A percentile compares a stretch with the other conserved stretches of the same genome.
These are phyloP conservation scores for Yamadazyma oceani DNA, from an alignment of 1,139 yeast species.

Conservation along the genomic window DNA sequence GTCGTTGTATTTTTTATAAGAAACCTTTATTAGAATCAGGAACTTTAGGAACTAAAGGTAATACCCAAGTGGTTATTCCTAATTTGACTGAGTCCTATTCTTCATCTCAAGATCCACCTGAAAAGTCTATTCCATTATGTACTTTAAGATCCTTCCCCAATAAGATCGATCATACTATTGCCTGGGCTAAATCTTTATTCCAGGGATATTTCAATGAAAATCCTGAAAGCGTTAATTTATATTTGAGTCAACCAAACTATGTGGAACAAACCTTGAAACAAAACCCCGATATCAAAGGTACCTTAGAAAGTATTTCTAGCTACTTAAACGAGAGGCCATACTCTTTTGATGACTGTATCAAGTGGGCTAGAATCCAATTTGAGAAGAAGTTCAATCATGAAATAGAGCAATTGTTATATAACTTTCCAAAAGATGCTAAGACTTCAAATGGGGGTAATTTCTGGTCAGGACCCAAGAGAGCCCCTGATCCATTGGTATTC, in stretches of 20 bases:
- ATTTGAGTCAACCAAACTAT: constrained; percentile 87
- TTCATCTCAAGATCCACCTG: constrained; percentile 98
- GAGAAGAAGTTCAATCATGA: constrained; percentile 84
- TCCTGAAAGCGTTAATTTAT: constrained; percentile 89
- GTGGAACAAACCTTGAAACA: constrained; percentile 90
- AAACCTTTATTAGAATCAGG: constrained; percentile 95
- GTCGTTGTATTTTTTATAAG: constrained; percentile 90
- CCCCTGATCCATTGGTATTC: constrained; percentile 81
- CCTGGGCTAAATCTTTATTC: constrained; percentile 96
- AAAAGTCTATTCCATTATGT: constrained; percentile 94
- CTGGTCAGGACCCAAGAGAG: constrained; percentile 98
- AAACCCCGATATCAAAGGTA: constrained; percentile 86
- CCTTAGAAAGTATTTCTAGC: constrained; percentile 72
- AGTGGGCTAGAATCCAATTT: constrained; percentile 92
- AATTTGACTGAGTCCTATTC: constrained; percentile 91
- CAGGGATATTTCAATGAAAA: constrained; percentile 91
- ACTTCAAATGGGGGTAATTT: constrained; percentile 91
- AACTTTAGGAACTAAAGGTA: constrained; percentile 97
- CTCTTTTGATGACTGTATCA: constrained; percentile 88
- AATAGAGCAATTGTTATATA: constrained; percentile 83
- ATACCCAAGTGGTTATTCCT: constrained; percentile 95
- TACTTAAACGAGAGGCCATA: constrained; percentile 81
- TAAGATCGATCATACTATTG: constrained; percentile 97
- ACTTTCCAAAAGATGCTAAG: constrained; percentile 91
- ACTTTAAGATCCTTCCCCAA: constrained; percentile 96